These are phyloP conservation scores for Penicillium sp. DNA, from an alignment of 2,329 filamentous ascomycete species.

Conservation along the genomic window DNA sequence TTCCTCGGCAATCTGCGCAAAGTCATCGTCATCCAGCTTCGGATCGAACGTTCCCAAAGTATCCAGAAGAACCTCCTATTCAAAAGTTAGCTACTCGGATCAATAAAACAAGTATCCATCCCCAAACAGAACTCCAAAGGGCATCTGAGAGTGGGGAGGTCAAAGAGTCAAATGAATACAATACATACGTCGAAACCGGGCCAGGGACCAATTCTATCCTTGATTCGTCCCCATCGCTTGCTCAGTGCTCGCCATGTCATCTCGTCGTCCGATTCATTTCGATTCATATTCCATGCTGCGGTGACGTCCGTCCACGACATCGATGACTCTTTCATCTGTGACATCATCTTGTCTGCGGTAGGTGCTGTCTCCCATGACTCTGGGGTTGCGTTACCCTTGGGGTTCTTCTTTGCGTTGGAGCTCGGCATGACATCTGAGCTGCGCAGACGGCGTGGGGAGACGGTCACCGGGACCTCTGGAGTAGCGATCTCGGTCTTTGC, in stretches of 20 bases:
- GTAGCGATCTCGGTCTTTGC: not conserved
- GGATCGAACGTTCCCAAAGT: not conserved
- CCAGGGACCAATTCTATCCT: not conserved
- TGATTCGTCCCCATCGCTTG: not conserved
- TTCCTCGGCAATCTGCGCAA: not conserved
- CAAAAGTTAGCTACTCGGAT: not conserved
- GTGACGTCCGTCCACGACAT: not conserved
- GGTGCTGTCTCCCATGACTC: not conserved
- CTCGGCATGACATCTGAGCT: not conserved
- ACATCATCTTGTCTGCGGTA: constrained; percentile 3
- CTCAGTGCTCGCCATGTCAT: not conserved
- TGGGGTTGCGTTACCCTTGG: not conserved
- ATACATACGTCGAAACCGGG: constrained; percentile 2
- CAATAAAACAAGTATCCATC: not conserved
- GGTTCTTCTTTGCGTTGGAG: not conserved
- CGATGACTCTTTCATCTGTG: not conserved
- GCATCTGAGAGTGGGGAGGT: not conserved
- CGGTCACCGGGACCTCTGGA: too few species aligned
- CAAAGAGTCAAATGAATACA: not conserved
- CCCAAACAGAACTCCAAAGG: not conserved
- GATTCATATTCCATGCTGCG: not conserved
- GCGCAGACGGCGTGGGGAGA: not conserved
- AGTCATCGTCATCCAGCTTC: not conserved
- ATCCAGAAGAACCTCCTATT: not conserved
- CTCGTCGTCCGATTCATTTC: not conserved